These are phyloP conservation scores for Datisca glomerata DNA, from an alignment of 306 rosid genomes.

Conservation along the genomic window DNA sequence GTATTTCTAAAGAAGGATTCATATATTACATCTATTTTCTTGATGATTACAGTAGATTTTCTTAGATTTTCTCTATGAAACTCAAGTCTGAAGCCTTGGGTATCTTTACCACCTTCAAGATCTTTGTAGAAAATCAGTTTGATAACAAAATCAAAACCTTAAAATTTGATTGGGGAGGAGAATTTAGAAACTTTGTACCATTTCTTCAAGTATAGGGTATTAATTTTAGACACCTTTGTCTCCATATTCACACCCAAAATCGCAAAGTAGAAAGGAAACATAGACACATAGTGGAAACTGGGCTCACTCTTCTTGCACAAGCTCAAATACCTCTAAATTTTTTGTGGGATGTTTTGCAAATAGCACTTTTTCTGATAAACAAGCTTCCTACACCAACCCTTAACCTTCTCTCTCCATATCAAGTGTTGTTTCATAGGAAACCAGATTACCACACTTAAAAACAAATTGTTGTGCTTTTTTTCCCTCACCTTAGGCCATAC, in stretches of 20 bases:
- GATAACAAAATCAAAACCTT: no score
- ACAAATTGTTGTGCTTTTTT: no score
- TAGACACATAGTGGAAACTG: neutral
- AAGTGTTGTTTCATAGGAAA: no score
- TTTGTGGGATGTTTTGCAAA: neutral
- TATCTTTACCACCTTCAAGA: no score
- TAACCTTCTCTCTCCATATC: neutral
- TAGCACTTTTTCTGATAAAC: neutral
- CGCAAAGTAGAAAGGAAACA: neutral
- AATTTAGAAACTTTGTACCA: neutral
- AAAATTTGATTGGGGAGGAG: neutral
- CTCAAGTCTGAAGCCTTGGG: no score
- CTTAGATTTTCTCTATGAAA: no score
- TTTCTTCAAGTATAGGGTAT: neutral
- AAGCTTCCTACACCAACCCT: neutral
- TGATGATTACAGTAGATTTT: no score
- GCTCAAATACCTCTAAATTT: neutral
- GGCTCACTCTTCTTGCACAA: neutral
- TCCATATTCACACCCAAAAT: neutral
- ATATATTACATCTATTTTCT: no score
- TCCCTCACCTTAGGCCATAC: no score
- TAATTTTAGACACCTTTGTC: neutral
- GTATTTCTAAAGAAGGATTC: no score
- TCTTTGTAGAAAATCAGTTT: neutral
- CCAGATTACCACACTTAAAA: no score